Conservation (phyloP, 129 eudicot genomes). For the Lactuca sativa region DNA sequence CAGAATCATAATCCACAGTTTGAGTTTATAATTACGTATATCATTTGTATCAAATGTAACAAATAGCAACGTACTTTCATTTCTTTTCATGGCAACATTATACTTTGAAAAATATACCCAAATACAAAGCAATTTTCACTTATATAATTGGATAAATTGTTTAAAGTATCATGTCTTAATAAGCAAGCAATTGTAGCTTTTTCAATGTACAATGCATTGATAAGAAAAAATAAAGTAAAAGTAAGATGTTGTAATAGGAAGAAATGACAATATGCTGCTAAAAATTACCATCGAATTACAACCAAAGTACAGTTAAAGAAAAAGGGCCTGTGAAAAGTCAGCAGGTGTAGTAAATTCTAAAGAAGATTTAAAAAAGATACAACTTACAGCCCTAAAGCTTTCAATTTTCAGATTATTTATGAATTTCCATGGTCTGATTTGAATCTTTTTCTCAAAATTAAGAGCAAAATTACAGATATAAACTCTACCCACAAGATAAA, state of each 20-base stretch:
- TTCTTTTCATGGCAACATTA: background rate
- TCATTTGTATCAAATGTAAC: background rate
- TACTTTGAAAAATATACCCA: no score
- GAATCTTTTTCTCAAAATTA: background rate
- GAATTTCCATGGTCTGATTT: background rate
- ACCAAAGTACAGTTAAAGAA: slow-evolving; percentile 1
- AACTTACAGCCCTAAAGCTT: background rate
- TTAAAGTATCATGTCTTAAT: background rate
- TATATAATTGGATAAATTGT: background rate
- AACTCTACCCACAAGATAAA: slow-evolving; percentile 2
- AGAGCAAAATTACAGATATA: background rate
- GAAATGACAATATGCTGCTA: background rate
- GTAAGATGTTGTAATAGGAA: background rate
- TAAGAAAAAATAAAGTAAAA: background rate
- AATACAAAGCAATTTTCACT: background rate
- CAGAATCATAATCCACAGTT: slow-evolving; percentile 6
- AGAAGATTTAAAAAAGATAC: background rate
- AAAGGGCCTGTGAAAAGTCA: slow-evolving; percentile 2
- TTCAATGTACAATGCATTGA: no score
- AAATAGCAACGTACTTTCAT: background rate
- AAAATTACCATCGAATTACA: background rate
- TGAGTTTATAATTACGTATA: slow-evolving; percentile 3
- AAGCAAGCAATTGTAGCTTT: background rate
- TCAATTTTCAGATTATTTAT: background rate
- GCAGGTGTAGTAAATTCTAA: background rate